Evolutionary conservation across 139 green algal species (phyloP).

Genomic region (Micractinium conductrix): DNA sequence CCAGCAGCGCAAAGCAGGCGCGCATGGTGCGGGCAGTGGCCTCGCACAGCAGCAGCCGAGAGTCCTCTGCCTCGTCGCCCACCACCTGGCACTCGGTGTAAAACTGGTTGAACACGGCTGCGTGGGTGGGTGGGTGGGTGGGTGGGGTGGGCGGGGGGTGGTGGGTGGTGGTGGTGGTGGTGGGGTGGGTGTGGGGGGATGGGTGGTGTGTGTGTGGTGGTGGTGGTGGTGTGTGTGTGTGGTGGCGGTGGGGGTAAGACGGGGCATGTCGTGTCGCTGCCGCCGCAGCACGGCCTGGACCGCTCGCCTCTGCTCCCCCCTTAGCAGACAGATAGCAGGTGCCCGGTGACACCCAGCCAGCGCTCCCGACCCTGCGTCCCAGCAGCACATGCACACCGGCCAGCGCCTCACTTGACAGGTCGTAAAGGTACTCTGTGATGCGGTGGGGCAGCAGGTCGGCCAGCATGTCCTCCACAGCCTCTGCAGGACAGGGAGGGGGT

Average conservation of each 20-base stretch:
- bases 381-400: not conserved
- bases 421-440: constrained; percentile 96
- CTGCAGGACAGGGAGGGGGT: constrained; percentile 34
- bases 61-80: constrained; percentile 81
- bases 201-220: no score
- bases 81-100: constrained; percentile 96
- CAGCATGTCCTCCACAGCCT: constrained; percentile 87
- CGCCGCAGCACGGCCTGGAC: no score
- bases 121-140: not conserved
- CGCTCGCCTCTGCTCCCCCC: not conserved
- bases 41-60: constrained; percentile 90
- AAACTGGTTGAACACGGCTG: constrained; percentile 91
- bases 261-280: no score
- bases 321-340: not conserved
- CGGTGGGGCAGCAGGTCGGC: constrained; percentile 89
- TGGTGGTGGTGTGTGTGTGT: no score
- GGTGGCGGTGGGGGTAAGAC: no score
- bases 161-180: not conserved
- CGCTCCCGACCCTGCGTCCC: no score
- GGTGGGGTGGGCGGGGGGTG: not conserved
- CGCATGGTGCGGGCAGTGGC: constrained; percentile 89
- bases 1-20: constrained; percentile 93
- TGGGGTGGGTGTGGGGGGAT: not conserved
- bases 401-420: constrained; percentile 60
- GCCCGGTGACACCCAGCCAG: no score